phyloP scores from a whole-genome alignment of 2,329 filamentous ascomycete species.

The Dryadomyces quercivorus region DNA sequence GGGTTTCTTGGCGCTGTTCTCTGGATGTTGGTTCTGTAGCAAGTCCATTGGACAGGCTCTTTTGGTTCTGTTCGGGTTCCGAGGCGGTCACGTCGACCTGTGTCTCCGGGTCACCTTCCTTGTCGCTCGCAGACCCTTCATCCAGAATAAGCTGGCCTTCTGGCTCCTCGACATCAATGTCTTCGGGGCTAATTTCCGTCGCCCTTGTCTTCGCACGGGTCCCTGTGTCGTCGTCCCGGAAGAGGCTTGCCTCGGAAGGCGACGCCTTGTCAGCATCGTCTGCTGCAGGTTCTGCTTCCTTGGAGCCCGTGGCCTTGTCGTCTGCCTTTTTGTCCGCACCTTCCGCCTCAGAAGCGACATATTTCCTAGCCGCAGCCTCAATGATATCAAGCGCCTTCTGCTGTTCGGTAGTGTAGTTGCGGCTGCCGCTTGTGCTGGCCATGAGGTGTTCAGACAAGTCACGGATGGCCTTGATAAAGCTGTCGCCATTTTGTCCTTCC shows the following conservation, averaged over 20 bases:
- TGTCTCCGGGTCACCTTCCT: background rate
- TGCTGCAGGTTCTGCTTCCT: background rate
- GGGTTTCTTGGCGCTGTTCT: background rate
- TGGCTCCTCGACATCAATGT: slow-evolving; percentile 36
- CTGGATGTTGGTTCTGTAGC: background rate
- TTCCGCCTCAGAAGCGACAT: slow-evolving; percentile 23
- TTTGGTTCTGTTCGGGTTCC: background rate
- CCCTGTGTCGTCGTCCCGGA: slow-evolving; percentile 5
- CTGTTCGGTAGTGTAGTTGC: slow-evolving; percentile 23
- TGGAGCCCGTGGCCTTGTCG: background rate
- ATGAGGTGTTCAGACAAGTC: slow-evolving; percentile 30
- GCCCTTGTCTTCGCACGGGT: slow-evolving; percentile 12
- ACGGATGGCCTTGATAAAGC: slow-evolving; percentile 25
- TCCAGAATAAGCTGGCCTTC: slow-evolving; percentile 23
- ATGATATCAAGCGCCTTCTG: slow-evolving; percentile 38
- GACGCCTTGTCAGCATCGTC: background rate
- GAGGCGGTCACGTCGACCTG: background rate
- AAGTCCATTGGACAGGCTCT: background rate
- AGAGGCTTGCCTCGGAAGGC: slow-evolving; percentile 10
- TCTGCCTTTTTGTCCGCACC: no score
- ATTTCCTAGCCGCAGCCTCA: slow-evolving; percentile 37
- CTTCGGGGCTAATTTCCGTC: slow-evolving; percentile 27
- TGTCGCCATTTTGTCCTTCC: slow-evolving; percentile 2
- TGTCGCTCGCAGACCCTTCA: slow-evolving; percentile 9
- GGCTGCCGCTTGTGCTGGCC: slow-evolving; percentile 11